Conservation (phyloP, 148 eudicot genomes). For the Arctostaphylos glauca region DNA sequence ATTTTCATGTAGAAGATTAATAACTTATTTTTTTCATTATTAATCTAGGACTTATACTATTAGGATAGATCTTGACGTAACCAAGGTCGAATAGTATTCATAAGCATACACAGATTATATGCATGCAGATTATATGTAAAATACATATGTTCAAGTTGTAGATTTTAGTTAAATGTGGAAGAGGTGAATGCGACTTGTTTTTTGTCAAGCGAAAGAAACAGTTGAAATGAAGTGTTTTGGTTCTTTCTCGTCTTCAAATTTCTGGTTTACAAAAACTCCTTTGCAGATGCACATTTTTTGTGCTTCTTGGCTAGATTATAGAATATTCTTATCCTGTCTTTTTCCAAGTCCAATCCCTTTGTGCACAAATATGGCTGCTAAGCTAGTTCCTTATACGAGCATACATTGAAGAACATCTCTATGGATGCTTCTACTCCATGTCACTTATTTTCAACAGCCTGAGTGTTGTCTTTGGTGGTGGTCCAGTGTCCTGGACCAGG, state of each 20-base stretch:
- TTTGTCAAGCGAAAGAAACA: neutral
- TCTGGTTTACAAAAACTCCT: neutral
- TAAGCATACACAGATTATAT: neutral
- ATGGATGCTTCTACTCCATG: neutral
- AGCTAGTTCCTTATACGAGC: neutral
- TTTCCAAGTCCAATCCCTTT: conserved; percentile 7
- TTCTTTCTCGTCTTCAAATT: neutral
- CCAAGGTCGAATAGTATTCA: neutral
- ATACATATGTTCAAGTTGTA: neutral
- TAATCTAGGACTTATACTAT: neutral
- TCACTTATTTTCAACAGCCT: neutral
- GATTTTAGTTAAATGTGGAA: neutral
- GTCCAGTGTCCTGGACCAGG: neutral
- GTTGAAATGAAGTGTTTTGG: neutral
- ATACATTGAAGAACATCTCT: neutral
- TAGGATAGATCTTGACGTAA: conserved; percentile 1
- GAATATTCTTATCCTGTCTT: neutral
- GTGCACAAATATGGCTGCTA: neutral
- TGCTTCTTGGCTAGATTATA: neutral
- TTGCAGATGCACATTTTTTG: neutral
- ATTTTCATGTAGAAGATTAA: neutral
- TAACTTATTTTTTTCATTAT: neutral
- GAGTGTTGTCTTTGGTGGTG: neutral
- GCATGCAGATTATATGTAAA: conserved; percentile 7
- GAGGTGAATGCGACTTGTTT: neutral